Percentiles rank a stretch among this genome's conserved stretches.
phyloP scores from a whole-genome alignment of 805 yeast species.

The Yamadazyma sp. region DNA sequence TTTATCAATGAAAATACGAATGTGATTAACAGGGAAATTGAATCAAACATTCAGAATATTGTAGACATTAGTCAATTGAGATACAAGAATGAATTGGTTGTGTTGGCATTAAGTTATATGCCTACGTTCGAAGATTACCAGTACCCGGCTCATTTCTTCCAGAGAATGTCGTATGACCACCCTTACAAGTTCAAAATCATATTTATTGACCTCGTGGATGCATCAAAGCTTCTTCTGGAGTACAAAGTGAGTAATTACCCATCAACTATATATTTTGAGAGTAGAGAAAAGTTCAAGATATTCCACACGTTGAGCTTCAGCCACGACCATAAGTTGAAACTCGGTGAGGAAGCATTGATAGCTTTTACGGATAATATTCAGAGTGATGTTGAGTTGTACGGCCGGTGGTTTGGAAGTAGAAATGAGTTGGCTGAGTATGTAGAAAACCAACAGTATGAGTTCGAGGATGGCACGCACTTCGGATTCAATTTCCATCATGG shows the following conservation, averaged over 20 bases:
- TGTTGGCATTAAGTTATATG: conserved; percentile 23
- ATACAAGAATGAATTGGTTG: conserved; percentile 20
- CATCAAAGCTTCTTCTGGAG: conserved; percentile 20
- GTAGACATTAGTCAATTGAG: conserved; percentile 6
- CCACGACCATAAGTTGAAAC: conserved; percentile 9
- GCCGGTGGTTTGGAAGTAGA: conserved; percentile 18
- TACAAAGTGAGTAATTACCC: conserved; percentile 33
- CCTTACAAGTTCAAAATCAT: conserved; percentile 24
- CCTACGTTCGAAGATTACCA: conserved; percentile 33
- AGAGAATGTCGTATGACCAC: conserved; percentile 22
- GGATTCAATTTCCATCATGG: conserved; percentile 13
- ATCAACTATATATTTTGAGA: conserved; percentile 29
- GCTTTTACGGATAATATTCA: conserved; percentile 18
- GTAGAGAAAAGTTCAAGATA: conserved; percentile 23
- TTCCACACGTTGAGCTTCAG: conserved; percentile 21
- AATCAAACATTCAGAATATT: conserved; percentile 18
- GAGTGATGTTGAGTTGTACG: conserved; percentile 20
- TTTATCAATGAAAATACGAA: conserved; percentile 22
- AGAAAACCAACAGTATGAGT: conserved; percentile 8
- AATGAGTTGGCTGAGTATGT: conserved; percentile 19
- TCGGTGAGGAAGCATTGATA: conserved; percentile 10
- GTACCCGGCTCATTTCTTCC: conserved; percentile 36
- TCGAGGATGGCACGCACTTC: conserved; percentile 1
- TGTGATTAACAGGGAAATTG: conserved; percentile 20
- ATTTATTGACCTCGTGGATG: conserved; percentile 22